Evolutionary conservation across 192 early-diverging fungal species (phyloP).

Genomic region (Funneliformis geosporum): DNA sequence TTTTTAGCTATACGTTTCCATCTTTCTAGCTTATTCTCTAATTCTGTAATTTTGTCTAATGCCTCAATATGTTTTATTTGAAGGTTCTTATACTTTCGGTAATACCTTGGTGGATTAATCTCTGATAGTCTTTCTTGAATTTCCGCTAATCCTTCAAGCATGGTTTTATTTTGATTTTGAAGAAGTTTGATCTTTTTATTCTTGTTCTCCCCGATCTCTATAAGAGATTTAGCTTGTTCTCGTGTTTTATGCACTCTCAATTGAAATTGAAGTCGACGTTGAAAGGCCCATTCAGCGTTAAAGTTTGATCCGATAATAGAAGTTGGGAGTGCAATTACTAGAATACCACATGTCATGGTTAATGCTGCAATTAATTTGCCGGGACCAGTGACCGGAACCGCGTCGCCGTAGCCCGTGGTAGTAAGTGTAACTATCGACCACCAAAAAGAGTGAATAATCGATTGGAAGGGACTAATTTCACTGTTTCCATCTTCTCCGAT

Average conservation of each 20-base stretch:
- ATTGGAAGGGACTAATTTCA: constrained; percentile 55
- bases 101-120: constrained; percentile 33
- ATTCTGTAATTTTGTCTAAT: constrained; percentile 7
- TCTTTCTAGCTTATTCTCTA: constrained; percentile 9
- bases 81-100: constrained; percentile 22
- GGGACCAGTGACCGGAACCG: constrained; percentile 48
- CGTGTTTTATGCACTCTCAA: constrained; percentile 1
- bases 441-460: constrained; percentile 51
- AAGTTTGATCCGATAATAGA: constrained; percentile 61
- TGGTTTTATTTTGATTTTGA: constrained; percentile 8
- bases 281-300: constrained; percentile 44
- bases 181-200: background rate
- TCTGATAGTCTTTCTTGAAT: constrained; percentile 31
- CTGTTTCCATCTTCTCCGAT: background rate
- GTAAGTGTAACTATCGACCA: constrained; percentile 59
- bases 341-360: constrained; percentile 57
- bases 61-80: background rate
- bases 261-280: constrained; percentile 13
- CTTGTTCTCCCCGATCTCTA: background rate
- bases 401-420: constrained; percentile 58
- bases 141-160: constrained; percentile 31
- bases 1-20: constrained; percentile 14
- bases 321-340: constrained; percentile 57
- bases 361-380: constrained; percentile 50
- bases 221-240: background rate